These are phyloP conservation scores for Silybum marianum DNA, from an alignment of 129 eudicot species.

Conservation along the genomic window DNA sequence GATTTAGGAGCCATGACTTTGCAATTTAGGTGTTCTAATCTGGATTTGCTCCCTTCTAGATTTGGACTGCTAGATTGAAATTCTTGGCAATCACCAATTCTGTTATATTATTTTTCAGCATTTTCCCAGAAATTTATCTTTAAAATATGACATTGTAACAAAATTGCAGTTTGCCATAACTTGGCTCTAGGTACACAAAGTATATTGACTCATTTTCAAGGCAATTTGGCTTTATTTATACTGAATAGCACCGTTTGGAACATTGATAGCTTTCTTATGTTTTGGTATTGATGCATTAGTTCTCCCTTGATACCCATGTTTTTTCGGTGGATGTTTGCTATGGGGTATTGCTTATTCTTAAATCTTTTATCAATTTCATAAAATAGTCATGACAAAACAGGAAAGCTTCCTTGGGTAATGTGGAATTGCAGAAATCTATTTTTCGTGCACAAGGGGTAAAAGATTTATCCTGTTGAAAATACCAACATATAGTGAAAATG, in stretches of 20 bases:
- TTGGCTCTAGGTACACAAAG: slow-evolving; percentile 11
- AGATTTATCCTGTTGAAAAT: slow-evolving; percentile 26
- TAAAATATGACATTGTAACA: not conserved
- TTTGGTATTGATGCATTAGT: not conserved
- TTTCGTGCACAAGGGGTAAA: slow-evolving; percentile 49
- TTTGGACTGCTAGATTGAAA: slow-evolving; percentile 17
- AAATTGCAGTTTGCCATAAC: not conserved
- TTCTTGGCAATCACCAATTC: not conserved
- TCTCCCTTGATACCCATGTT: slow-evolving; percentile 11
- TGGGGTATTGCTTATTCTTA: slow-evolving; percentile 22
- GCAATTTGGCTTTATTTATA: not conserved
- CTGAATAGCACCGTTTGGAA: not conserved
- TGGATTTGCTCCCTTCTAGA: not conserved
- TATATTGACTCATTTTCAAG: slow-evolving; percentile 12
- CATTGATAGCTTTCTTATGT: slow-evolving; percentile 3
- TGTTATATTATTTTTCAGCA: not conserved
- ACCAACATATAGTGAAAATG: slow-evolving; percentile 45
- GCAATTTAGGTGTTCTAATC: slow-evolving; percentile 16
- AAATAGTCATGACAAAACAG: slow-evolving; percentile 30
- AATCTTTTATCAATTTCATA: slow-evolving; percentile 10
- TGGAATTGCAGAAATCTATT: slow-evolving; percentile 25
- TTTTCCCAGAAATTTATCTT: not conserved
- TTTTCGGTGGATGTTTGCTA: slow-evolving; percentile 12
- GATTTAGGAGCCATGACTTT: slow-evolving; percentile 1
- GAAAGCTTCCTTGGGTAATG: slow-evolving; percentile 44